Base-by-base conservation (phyloP, 805 yeast species). In the Cyberlindnera amylophila region DNA sequence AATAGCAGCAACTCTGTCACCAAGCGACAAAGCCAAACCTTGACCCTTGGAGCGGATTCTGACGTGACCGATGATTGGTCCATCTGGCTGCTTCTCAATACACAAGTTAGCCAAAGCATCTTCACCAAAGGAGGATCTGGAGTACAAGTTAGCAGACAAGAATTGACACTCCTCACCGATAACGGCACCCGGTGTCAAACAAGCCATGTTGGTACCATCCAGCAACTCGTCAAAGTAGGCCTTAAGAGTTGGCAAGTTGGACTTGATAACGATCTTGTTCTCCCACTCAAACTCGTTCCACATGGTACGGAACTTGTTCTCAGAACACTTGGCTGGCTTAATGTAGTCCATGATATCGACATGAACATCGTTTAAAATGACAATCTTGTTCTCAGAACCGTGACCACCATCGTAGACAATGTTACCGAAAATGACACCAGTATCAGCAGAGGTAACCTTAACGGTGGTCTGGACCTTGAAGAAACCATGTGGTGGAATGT, bases 211-310 rank as follows among this genome's bases (percentile, higher is more conserved):
- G 4, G 99, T 93, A 36, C 87, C 90, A 44, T 73, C 69, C 68
- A 86, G 69, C 54, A 93, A 69, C 56, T 77, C 82, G 46, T 81
- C 84, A 63, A 93, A 71, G 65, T 87, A 93, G 36, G 78, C 86
- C 59, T 82, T 81, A 58, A 95, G 74, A 2, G 86, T 67, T 26
- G 75, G 63, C 50, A 82, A 70, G 41, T 72, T 74, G 2, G 95
- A 79, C 53, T 83, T 81, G 61, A 93, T 86, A 46, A 90, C 86
- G 54, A 93, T 90, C 71, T 93, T 93, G 71, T 93, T 93, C 67
- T 93, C 99, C 99, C 99, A 93, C 69, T 93, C 99, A 62, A 95
- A 93, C 63, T 90, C 97, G 63, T 89, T 88, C 99, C 99, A 93
- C 98, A 90, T 91, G 57, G 81, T 77, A 60, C 99, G 85, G 85